Base-by-base conservation (phyloP, 2,329 filamentous ascomycete genomes). In the Chaetomium olivaceum region DNA sequence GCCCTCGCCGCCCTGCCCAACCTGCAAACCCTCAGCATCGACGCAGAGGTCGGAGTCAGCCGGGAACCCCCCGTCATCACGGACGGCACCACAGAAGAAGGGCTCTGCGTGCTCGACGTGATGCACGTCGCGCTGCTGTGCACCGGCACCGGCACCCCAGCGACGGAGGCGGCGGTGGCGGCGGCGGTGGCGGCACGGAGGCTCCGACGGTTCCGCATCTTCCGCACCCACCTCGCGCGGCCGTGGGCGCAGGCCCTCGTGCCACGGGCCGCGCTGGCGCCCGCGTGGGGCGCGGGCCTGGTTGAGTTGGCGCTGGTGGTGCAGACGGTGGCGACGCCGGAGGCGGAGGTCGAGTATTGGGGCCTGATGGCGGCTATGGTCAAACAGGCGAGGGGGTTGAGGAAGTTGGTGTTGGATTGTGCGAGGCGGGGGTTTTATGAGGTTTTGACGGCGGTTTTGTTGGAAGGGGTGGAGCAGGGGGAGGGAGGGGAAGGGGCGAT, bases 1-100 rank as follows among this genome's bases (percentile, higher is more conserved):
- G 29, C 52, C 52, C 52, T 56, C 29, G 52, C 52, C 16, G 52
- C 52, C 14, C 16, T 56, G 16, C 52, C 52, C 16, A 33, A 56
- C 52, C 52, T 56, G 29, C 29, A 56, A 27, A 36, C 52, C 52
- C 52, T 56, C 52, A 19, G 27, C 52, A 19, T 56, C 52, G 52
- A 56, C 27, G 29, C 29, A 6, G 29, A 56, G 2, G 16, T 56
- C 19, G 52, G 27, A 25, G 29, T 31, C 52, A 21, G 2, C 29
- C 27, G 2, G 2, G 29, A 56, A 21, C 52, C 27, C 16, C 7
- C n/a, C 29, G 33, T 36, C 52, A 27, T 27, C 52, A 56, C 27
- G n/a, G n/a, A n/a, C n/a, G n/a, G n/a, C 52, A 31, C 52, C 29
- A 33, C 29, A 31, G n/a, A n/a, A n/a, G n/a, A n/a, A n/a, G 29